Conservation (phyloP, 1,284 basidiomycete genomes). For the Rhizoctonia solani region DNA sequence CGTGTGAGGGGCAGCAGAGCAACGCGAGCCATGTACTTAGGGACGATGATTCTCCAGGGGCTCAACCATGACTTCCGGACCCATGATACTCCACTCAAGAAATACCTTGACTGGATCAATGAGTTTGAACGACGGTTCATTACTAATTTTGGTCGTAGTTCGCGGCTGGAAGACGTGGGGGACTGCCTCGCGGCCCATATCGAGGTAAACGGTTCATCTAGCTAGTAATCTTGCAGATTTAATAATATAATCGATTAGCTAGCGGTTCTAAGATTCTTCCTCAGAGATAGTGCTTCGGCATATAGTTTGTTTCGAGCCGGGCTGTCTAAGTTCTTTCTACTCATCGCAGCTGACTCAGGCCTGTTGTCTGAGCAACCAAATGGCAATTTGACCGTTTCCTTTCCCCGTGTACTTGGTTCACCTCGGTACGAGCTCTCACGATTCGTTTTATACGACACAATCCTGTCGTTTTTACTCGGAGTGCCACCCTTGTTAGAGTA, state of each 20-base stretch:
- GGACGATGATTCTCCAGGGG: no score
- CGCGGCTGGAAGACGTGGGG: no score
- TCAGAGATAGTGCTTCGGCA: background rate
- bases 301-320: background rate
- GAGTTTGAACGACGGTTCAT: no score
- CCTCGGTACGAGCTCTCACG: conserved; percentile 8
- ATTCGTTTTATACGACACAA: conserved; percentile 14
- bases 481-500: conserved; percentile 8
- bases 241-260: background rate
- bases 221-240: no score
- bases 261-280: conserved; percentile 7
- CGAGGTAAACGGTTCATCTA: no score
- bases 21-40: no score
- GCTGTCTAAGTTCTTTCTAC: background rate
- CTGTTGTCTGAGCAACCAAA: background rate
- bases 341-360: background rate
- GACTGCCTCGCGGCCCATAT: no score
- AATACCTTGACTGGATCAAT: no score
- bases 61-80: no score
- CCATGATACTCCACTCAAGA: no score
- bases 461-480: background rate
- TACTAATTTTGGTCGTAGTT: no score
- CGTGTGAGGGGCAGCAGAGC: no score
- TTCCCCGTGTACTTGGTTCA: background rate
- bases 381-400: background rate